A percentile compares a stretch with the other conserved stretches of the same genome.
These are phyloP conservation scores for Zhuliangozyma blackwelliae DNA, from an alignment of 1,139 yeast genomes.

Conservation along the genomic window DNA sequence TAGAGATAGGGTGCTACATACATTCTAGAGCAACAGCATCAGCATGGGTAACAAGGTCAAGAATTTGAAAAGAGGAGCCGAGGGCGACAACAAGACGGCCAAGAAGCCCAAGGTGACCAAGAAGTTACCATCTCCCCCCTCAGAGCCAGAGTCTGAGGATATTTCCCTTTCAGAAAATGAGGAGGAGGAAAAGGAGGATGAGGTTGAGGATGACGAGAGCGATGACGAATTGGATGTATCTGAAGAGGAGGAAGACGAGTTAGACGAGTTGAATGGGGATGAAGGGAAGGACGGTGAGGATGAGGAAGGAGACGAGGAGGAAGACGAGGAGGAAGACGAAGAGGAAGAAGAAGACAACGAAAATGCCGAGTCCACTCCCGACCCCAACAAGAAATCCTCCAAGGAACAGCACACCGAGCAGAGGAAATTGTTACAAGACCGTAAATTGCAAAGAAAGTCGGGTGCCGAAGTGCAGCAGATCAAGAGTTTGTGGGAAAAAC, in stretches of 20 bases:
- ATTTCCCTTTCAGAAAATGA: slow-evolving; percentile 1
- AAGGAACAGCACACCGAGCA: slow-evolving; percentile 82
- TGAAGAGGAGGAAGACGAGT: slow-evolving; percentile 12
- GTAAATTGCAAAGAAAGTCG: slow-evolving; percentile 81
- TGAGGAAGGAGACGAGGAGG: slow-evolving; percentile 16
- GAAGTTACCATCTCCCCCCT: slow-evolving; percentile 14
- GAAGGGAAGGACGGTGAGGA: slow-evolving; percentile 14
- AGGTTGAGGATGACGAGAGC: slow-evolving; percentile 5
- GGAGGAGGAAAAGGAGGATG: slow-evolving; percentile 7
- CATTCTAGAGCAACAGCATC: no score
- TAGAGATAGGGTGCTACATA: no score
- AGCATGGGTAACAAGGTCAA: slow-evolving; percentile 15
- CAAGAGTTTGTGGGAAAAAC: slow-evolving; percentile 85
- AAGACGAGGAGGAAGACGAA: slow-evolving; percentile 15
- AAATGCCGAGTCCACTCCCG: slow-evolving; percentile 15
- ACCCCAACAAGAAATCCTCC: slow-evolving; percentile 48
- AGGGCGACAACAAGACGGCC: slow-evolving; percentile 12
- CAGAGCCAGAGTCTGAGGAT: slow-evolving; percentile 11
- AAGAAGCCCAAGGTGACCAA: slow-evolving; percentile 26
- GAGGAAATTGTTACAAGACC: slow-evolving; percentile 69
- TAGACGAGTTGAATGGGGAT: slow-evolving; percentile 16
- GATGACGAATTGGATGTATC: slow-evolving; percentile 19
- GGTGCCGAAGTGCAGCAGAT: slow-evolving; percentile 84
- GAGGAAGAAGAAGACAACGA: slow-evolving; percentile 14
- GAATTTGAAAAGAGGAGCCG: slow-evolving; percentile 32